Evolutionary conservation across 306 rosid genomes (phyloP), one percentile per base, ranked within the genome.

Genomic region (Leucaena leucocephala): DNA sequence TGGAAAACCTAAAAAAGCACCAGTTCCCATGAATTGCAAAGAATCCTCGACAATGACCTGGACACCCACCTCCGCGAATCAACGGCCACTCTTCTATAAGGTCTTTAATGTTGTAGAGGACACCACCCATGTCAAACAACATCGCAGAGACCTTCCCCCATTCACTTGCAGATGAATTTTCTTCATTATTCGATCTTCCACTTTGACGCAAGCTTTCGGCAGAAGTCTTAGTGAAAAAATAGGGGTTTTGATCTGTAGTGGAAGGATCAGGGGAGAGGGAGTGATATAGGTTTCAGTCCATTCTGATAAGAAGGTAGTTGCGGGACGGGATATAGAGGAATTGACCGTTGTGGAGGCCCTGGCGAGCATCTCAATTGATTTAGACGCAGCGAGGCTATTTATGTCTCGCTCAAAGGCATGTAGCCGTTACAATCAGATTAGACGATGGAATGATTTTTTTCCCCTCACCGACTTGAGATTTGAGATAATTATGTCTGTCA

Each of bases 101-200:
- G 68, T 85, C 97, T 84, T 95, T 98, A 39, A 97, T 92, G 81
- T 95, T 85, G 82, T 97, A 95, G 66, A 95, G 88, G 40, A 95
- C 98, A 69, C 98, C 98, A 34, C 92, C 98, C 98, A 95, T 95
- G 81, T 95, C 98, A 81, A 95, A 95, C 80, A 92, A 58, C 80
- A 95, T 97, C 1, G 97, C 97, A 3, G 98, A 91, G 34, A 95
- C 97, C 77, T 89, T 91, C 39, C 90, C 97, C 97, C 98, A 95
- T 17, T 83, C 89, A 40, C 44, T 83, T 58, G 64, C 80, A 22
- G 86, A 67, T 61, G 89, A 83, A 33, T 80, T 83, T 40, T 52
- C 72, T 7, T 67, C 85, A 43, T 59, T 83, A 85, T 80, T 91
- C 89, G 1, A 27, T 82, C 86, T 70, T 91, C 92, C 80, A 86